phyloP scores from a whole-genome alignment of 2,329 filamentous ascomycete genomes.

The Talaromyces sp. region DNA sequence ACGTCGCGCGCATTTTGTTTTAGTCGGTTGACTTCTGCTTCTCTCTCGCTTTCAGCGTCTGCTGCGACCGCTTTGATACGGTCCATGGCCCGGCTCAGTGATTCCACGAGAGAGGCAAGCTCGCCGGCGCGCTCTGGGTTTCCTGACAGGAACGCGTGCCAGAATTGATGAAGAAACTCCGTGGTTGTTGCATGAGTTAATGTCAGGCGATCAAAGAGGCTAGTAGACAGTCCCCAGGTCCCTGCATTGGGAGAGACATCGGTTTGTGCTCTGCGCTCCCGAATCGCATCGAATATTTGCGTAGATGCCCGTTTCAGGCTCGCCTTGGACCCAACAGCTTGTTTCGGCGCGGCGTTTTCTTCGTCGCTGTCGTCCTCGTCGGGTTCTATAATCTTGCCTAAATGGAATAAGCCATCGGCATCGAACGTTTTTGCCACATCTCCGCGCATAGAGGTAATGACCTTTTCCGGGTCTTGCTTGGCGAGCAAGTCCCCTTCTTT shows the following conservation, averaged over 20 bases:
- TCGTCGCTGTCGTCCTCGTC: slow-evolving; percentile 51
- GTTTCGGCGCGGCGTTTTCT: slow-evolving; percentile 34
- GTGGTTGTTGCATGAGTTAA: slow-evolving; percentile 87
- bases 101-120: slow-evolving; percentile 74
- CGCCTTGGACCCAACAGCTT: slow-evolving; percentile 63
- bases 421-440: slow-evolving; percentile 48
- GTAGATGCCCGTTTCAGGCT: slow-evolving; percentile 52
- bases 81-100: slow-evolving; percentile 67
- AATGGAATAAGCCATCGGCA: slow-evolving; percentile 58
- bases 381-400: slow-evolving; percentile 55
- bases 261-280: slow-evolving; percentile 49
- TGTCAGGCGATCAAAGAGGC: slow-evolving; percentile 56
- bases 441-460: slow-evolving; percentile 58
- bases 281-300: slow-evolving; percentile 54
- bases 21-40: slow-evolving; percentile 58
- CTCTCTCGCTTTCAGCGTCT: slow-evolving; percentile 70
- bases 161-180: slow-evolving; percentile 97
- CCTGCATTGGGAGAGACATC: slow-evolving; percentile 27
- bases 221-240: slow-evolving; percentile 42
- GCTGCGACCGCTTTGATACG: slow-evolving; percentile 75
- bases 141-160: slow-evolving; percentile 84
- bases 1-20: slow-evolving; percentile 66
- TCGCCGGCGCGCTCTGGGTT: slow-evolving; percentile 75
- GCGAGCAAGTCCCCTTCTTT: slow-evolving; percentile 53
- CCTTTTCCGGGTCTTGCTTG: slow-evolving; percentile 62